Base-by-base conservation (phyloP, 768 basidiomycete species). In the Hydnomerulius pinastri region DNA sequence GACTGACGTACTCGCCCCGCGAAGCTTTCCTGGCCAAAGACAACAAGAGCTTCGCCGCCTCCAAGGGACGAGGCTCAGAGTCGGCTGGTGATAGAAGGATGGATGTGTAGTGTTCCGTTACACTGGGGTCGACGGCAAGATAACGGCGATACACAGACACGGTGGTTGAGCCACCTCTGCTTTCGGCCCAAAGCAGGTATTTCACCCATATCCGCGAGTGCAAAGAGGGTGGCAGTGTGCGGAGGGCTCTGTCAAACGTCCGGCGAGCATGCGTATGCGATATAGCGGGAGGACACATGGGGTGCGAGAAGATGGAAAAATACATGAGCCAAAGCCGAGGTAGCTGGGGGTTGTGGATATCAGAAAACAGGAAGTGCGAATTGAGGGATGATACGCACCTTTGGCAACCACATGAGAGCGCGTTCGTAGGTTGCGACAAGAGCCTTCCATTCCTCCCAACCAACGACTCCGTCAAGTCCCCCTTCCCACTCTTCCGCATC, bases 321-420 rank as follows among this genome's bases (percentile, higher is more conserved):
- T 98, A 98, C 75, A 93, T 84, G 39, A 97, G 71, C 97, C 97
- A 99, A 65, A 98, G 67, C 37, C 91, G 83, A 3, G 97, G 97
- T 63, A 98, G 79, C 93, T 98, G 57, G 23, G 28, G 29, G 12
- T 15, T 17, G 35, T n/a, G n/a, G n/a, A n/a, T 21, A 50, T 53
- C 11, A 57, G 48, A 54, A 33, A 45, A 21, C n/a, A 48, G 10
- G 47, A 30, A 44, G 10, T 33, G 43, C 17, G 37, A 45, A 23
- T 25, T 12, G 36, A 44, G 0, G 30, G 42, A 50, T 2, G 23
- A 40, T 25, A 73, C 84, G 56, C 61, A 93, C 94, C 67, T 85
- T 90, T 48, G 94, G 92, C 43, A 98, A 69, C 89, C 93, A 98
- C 85, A 92, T 92, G 33, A 99, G 73, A 50, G 92, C 91, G 52